Conservation (phyloP, 23 red algal species). For the Cyanidiococcus yangmingshanensis region DNA sequence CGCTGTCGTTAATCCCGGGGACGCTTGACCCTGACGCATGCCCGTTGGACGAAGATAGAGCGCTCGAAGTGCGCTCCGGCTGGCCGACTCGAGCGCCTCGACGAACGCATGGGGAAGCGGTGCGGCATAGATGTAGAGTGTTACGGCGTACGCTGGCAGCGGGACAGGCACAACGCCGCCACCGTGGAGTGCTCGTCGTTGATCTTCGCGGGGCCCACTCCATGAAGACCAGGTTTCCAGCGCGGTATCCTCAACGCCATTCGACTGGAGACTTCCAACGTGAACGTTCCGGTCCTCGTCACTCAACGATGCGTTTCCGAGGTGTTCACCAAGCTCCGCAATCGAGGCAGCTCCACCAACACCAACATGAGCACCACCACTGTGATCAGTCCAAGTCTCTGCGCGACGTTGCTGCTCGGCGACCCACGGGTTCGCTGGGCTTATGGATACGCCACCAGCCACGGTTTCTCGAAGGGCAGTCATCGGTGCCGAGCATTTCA, state of each 20-base stretch:
- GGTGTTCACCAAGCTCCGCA: neutral
- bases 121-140: neutral
- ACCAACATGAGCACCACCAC: neutral
- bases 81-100: neutral
- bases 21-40: neutral
- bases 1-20: neutral
- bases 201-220: neutral
- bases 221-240: neutral
- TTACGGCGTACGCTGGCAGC: neutral
- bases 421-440: slow-evolving; percentile 6
- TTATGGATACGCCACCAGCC: slow-evolving; percentile 29
- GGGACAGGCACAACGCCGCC: neutral
- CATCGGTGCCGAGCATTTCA: slow-evolving; percentile 84
- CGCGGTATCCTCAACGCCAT: neutral
- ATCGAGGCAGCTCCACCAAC: neutral
- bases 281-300: neutral
- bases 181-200: neutral
- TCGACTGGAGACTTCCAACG: neutral
- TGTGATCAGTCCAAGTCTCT: neutral
- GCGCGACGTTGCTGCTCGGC: neutral
- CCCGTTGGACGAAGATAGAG: neutral
- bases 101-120: neutral
- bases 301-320: neutral
- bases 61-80: neutral
- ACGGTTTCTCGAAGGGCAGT: slow-evolving; percentile 84